Percentiles rank a stretch among this genome's conserved stretches.
phyloP scores from a whole-genome alignment of 2,329 filamentous ascomycete genomes.

The Colletotrichum nymphaeae region DNA sequence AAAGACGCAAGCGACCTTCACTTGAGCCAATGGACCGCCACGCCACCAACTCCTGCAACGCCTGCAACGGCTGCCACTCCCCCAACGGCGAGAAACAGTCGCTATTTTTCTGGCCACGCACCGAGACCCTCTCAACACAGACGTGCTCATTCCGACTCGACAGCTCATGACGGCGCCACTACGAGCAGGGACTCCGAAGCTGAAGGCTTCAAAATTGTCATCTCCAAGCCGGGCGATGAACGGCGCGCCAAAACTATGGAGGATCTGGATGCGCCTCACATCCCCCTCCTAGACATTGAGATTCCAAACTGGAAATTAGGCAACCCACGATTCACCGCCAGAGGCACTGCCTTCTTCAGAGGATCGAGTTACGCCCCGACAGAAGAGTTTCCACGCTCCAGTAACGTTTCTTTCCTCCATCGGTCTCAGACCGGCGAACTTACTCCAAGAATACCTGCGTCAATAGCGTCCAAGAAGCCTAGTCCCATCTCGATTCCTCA shows the following conservation, averaged over 20 bases:
- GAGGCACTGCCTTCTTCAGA: conserved; percentile 81
- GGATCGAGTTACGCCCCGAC: conserved; percentile 84
- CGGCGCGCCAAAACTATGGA: conserved; percentile 72
- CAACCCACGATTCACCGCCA: conserved; percentile 81
- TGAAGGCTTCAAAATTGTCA: conserved; percentile 82
- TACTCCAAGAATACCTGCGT: conserved; percentile 45
- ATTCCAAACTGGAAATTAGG: conserved; percentile 90
- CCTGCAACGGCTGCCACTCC: conserved; percentile 40
- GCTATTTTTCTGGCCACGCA: conserved; percentile 45
- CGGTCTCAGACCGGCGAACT: conserved; percentile 48
- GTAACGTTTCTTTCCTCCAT: conserved; percentile 63
- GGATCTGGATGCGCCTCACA: conserved; percentile 56
- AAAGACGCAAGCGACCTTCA: conserved; percentile 43
- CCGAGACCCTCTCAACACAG: conserved; percentile 55
- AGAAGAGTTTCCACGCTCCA: conserved; percentile 74
- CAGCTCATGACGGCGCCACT: conserved; percentile 70
- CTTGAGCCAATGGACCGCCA: conserved; percentile 57
- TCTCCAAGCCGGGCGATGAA: conserved; percentile 75
- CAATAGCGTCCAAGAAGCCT: conserved; percentile 47
- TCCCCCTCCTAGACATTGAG: conserved; percentile 74
- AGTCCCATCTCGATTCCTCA: conserved; percentile 52
- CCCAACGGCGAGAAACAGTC: conserved; percentile 48
- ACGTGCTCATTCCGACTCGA: conserved; percentile 82
- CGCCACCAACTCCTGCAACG: conserved; percentile 42
- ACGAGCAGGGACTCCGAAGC: conserved; percentile 66